Percentiles rank a stretch among this genome's conserved stretches.
Evolutionary conservation across 2,329 filamentous ascomycete species (phyloP).

Genomic region (Emmonsiellopsis sp.): DNA sequence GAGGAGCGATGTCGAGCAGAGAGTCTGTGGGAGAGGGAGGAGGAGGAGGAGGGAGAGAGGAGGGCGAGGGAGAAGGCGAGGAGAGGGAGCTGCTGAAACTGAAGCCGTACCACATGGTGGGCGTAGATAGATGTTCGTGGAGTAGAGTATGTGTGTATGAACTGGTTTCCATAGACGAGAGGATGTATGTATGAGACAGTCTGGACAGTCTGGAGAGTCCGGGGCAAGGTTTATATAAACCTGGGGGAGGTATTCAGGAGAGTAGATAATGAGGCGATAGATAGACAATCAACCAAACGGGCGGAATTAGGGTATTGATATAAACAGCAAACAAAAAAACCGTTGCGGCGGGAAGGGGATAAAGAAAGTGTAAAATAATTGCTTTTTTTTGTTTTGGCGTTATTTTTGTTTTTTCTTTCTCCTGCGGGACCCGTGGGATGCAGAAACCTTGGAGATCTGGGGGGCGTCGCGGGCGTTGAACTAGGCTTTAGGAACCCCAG

Average conservation of each 20-base stretch:
- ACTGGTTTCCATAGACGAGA: neutral
- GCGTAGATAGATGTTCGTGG: neutral
- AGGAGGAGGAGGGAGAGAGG: conserved; percentile 25
- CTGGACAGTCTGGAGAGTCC: neutral
- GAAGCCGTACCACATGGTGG: conserved; percentile 19
- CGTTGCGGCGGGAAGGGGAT: neutral
- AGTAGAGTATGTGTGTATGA: neutral
- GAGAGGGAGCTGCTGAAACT: conserved; percentile 20
- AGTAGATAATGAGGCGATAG: neutral
- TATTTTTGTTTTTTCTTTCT: neutral
- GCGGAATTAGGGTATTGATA: neutral
- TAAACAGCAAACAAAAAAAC: conserved; percentile 5
- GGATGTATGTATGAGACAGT: neutral
- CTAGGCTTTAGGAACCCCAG: neutral
- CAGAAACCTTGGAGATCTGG: neutral
- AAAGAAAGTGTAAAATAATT: conserved; percentile 1
- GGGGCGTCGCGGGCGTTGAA: neutral
- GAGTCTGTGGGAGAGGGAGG: conserved; percentile 31
- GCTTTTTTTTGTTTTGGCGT: too few relatives aligned
- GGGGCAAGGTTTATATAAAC: neutral
- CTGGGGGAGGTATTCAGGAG: neutral
- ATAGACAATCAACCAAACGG: conserved; percentile 3
- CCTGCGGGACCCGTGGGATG: neutral
- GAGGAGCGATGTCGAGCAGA: conserved; percentile 32
- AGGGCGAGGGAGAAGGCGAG: conserved; percentile 20